These are phyloP conservation scores for Phaeosphaeriaceae sp. DNA, from an alignment of 2,329 filamentous ascomycete species.

Conservation along the genomic window DNA sequence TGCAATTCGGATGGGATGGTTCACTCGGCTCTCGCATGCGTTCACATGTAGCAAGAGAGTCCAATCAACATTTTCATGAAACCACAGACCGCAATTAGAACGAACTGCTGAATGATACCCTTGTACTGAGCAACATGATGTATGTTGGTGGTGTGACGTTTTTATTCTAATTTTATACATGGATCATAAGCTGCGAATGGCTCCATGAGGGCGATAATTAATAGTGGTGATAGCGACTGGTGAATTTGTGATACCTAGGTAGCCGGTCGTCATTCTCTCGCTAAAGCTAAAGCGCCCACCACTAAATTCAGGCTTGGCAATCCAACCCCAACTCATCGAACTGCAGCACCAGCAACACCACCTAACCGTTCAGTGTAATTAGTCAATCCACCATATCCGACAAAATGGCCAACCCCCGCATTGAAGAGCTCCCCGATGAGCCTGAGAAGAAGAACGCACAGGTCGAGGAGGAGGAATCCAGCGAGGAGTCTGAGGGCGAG, in stretches of 20 bases:
- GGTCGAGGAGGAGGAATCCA: slow-evolving; percentile 74
- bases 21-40: slow-evolving; percentile 49
- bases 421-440: slow-evolving; percentile 96
- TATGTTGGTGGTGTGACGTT: too few species aligned
- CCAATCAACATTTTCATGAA: slow-evolving; percentile 49
- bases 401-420: slow-evolving; percentile 95
- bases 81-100: slow-evolving; percentile 42
- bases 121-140: slow-evolving; percentile 13
- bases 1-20: slow-evolving; percentile 50
- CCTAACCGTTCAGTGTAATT: not conserved
- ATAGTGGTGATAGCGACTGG: too few species aligned
- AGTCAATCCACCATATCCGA: slow-evolving; percentile 41
- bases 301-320: slow-evolving; percentile 26
- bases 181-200: too few species aligned
- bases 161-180: too few species aligned
- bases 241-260: too few species aligned
- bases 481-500: slow-evolving; percentile 79
- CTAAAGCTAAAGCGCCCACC: slow-evolving; percentile 39
- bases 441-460: slow-evolving; percentile 78
- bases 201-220: too few species aligned
- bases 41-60: slow-evolving; percentile 48
- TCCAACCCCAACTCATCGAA: slow-evolving; percentile 21
- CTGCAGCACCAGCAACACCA: slow-evolving; percentile 20
- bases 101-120: slow-evolving; percentile 41
- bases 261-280: slow-evolving; percentile 16